Base-by-base conservation (phyloP, 2,329 filamentous ascomycete species). In the Lomentospora prolificans region DNA sequence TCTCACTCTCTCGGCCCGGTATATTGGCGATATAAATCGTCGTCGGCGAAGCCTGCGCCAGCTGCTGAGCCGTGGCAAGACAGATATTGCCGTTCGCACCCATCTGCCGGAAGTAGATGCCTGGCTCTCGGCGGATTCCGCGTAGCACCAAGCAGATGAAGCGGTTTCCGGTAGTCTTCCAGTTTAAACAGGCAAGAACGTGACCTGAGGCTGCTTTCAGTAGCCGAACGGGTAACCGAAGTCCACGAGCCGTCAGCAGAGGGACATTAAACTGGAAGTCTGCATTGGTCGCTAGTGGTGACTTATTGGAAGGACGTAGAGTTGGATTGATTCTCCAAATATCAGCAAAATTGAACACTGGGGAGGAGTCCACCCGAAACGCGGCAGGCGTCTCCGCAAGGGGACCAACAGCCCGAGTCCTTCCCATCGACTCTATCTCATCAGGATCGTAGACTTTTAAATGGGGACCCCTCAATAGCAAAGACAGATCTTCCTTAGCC, bases 401-500 rank as follows among this genome's bases (percentile, higher is more conserved):
- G 30, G 30, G 30, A 6, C 30, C 30, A 33, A 33, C 30, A 7
- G 30, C 12, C 6, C 7, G 6, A 12, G 30, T 12, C 6, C 30
- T 12, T 7, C 6, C 7, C 30, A 33, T 33, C 30, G 30, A 33
- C 7, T 6, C 7, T 6, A 33, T 6, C 30, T 33, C 12, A 33
- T 33, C 30, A 12, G 12, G 30, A 12, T 12, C 7, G 30, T 7
- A 33, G 30, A 33, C 30, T 12, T 33, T 6, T 12, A 6, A 7
- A 6, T 33, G 30, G 12, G 30, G 30, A 33, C 30, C 30, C 30
- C 30, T 7, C 30, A 33, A 12, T 12, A 63, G 61, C 5, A 65
- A 39, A 4, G 61, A 60, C 12, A 58, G 31, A 31, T 64, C 62
- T 30, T 60, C 54, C 6, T 22, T 51, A 8, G 30, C 28, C 55